phyloP scores from a whole-genome alignment of 2,329 filamentous ascomycete species.

The Thielaviopsis euricoi region DNA sequence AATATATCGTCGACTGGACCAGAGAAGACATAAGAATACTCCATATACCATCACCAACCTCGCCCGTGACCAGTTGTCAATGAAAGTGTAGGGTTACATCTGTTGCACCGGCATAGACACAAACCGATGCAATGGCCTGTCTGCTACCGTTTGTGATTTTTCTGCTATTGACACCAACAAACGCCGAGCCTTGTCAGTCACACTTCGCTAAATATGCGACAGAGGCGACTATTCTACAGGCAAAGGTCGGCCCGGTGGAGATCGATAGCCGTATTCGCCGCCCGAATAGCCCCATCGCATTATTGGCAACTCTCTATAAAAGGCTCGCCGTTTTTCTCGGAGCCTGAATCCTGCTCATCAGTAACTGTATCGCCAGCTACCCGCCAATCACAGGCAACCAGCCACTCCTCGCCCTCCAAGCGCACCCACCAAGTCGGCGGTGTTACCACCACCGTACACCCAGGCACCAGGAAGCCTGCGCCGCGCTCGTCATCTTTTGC shows the following conservation, averaged over 20 bases:
- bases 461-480: background rate
- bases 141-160: background rate
- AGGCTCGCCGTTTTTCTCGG: background rate
- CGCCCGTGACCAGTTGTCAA: background rate
- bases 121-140: background rate
- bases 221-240: background rate
- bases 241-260: too few relatives aligned
- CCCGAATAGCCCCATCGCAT: too few relatives aligned
- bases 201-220: background rate
- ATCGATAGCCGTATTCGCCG: too few relatives aligned
- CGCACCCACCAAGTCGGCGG: constrained; percentile 5
- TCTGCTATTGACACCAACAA: background rate
- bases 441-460: background rate
- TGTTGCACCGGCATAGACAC: background rate
- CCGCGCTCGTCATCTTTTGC: background rate
- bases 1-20: too few relatives aligned
- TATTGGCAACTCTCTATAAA: too few relatives aligned
- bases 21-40: too few relatives aligned
- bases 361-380: background rate
- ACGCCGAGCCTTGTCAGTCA: background rate
- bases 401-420: background rate
- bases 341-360: background rate
- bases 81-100: background rate
- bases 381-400: constrained; percentile 4
- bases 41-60: background rate